Evolutionary conservation across 306 rosid species (phyloP).

Genomic region (Clitoria ternatea): DNA sequence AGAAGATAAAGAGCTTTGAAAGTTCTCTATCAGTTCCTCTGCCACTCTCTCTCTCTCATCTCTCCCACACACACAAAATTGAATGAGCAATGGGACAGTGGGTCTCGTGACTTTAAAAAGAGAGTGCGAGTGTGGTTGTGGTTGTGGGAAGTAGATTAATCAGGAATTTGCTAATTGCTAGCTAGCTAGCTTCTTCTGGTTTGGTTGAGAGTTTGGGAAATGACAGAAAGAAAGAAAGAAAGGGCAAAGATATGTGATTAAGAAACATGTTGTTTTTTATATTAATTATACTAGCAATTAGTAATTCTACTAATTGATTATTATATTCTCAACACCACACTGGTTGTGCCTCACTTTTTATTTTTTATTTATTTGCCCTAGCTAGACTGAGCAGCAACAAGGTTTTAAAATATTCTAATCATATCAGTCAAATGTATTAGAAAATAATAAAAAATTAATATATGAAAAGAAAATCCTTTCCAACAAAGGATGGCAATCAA

Average conservation of each 20-base stretch:
- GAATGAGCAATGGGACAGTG: conserved; percentile 63
- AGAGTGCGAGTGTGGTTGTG: conserved; percentile 17
- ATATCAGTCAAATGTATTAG: conserved; percentile 11
- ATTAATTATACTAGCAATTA: conserved; percentile 18
- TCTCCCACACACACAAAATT: conserved; percentile 31
- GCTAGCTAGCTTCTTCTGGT: conserved; percentile 36
- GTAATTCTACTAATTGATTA: not conserved
- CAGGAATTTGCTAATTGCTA: conserved; percentile 31
- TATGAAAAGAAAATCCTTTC: conserved; percentile 8
- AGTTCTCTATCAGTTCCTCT: conserved; percentile 99
- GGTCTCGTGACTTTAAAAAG: conserved; percentile 88
- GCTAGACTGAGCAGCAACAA: conserved; percentile 9
- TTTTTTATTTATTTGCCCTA: not conserved
- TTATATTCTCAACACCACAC: not conserved
- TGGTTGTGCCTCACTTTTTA: conserved; percentile 14
- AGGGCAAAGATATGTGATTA: not conserved
- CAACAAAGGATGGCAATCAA: conserved; percentile 31
- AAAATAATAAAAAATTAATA: not conserved
- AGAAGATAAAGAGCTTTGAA: conserved; percentile 95
- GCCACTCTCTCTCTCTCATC: conserved; percentile 54
- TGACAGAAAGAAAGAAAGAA: not conserved
- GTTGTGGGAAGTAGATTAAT: conserved; percentile 15
- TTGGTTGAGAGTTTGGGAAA: conserved; percentile 38
- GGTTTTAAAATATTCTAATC: conserved; percentile 21
- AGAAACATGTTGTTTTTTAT: conserved; percentile 28